phyloP scores from a whole-genome alignment of 2,329 filamentous ascomycete species.

The Ceratocystis ficicola region DNA sequence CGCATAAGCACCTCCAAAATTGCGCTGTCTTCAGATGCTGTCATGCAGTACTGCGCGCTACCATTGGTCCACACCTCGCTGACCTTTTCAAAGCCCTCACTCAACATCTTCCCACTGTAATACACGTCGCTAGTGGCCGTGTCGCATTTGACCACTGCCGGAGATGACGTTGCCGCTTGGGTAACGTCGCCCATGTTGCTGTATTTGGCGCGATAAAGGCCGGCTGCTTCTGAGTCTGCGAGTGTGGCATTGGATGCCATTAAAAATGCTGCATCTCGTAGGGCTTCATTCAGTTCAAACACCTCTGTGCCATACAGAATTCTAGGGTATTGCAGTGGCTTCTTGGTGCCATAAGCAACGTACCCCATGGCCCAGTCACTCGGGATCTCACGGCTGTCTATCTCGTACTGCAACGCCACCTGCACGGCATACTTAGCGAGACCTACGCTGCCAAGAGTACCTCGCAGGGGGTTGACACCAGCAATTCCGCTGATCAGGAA shows the following conservation, averaged over 20 bases:
- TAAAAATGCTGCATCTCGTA: slow-evolving; percentile 41
- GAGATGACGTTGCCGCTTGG: slow-evolving; percentile 34
- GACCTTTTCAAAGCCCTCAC: slow-evolving; percentile 53
- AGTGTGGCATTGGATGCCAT: slow-evolving; percentile 43
- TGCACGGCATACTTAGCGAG: slow-evolving; percentile 60
- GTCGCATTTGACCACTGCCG: slow-evolving; percentile 52
- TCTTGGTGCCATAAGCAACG: slow-evolving; percentile 47
- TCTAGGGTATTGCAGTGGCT: slow-evolving; percentile 45
- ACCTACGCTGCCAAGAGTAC: slow-evolving; percentile 53
- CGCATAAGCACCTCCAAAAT: slow-evolving; percentile 54
- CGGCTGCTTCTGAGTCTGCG: slow-evolving; percentile 38
- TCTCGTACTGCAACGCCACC: slow-evolving; percentile 63
- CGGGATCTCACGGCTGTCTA: slow-evolving; percentile 58
- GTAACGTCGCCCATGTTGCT: slow-evolving; percentile 32
- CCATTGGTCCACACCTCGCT: slow-evolving; percentile 55
- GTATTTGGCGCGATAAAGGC: slow-evolving; percentile 45
- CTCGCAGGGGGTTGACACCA: slow-evolving; percentile 57
- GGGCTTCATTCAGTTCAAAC: slow-evolving; percentile 50
- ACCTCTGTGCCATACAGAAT: slow-evolving; percentile 57
- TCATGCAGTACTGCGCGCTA: slow-evolving; percentile 55
- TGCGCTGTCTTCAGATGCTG: slow-evolving; percentile 61
- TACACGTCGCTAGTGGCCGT: slow-evolving; percentile 61
- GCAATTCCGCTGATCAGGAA: slow-evolving; percentile 62
- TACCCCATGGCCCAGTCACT: slow-evolving; percentile 55
- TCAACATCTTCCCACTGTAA: slow-evolving; percentile 49